Percentiles rank a stretch among this genome's conserved stretches.
phyloP scores from a whole-genome alignment of 257 asterid genomes.

The Solanum bukasovii region DNA sequence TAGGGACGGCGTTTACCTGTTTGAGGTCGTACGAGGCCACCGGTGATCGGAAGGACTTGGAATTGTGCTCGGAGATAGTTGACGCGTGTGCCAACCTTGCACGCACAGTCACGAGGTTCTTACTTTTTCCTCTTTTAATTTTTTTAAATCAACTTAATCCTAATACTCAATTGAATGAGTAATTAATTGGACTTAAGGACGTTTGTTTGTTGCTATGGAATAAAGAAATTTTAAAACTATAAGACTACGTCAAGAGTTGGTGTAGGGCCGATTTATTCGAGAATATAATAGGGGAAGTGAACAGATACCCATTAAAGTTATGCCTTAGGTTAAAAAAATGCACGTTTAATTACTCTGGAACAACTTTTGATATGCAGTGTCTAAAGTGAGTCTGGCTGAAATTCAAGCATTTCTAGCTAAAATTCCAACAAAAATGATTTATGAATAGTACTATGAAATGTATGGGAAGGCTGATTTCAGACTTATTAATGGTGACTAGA shows the following conservation, averaged over 20 bases:
- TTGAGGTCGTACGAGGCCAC: conserved; percentile 59
- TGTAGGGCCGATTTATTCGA: background rate
- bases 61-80: conserved; percentile 44
- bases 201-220: background rate
- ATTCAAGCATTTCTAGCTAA: background rate
- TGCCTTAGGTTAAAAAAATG: background rate
- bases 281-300: background rate
- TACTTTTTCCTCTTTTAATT: background rate
- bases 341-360: background rate
- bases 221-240: background rate
- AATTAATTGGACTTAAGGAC: background rate
- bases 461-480: background rate
- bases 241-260: background rate
- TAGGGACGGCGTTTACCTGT: conserved; percentile 72
- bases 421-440: background rate
- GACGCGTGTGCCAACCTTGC: conserved; percentile 42
- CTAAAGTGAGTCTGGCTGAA: background rate
- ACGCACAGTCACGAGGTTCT: conserved; percentile 33
- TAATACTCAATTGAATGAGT: background rate
- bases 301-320: background rate
- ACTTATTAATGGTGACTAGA: background rate
- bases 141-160: background rate
- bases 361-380: background rate
- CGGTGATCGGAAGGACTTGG: conserved; percentile 44
- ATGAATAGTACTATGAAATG: background rate